Evolutionary conservation across 768 basidiomycete genomes (phyloP), one percentile per base, ranked within the genome.

Genomic region (Agaricus subrufescens): DNA sequence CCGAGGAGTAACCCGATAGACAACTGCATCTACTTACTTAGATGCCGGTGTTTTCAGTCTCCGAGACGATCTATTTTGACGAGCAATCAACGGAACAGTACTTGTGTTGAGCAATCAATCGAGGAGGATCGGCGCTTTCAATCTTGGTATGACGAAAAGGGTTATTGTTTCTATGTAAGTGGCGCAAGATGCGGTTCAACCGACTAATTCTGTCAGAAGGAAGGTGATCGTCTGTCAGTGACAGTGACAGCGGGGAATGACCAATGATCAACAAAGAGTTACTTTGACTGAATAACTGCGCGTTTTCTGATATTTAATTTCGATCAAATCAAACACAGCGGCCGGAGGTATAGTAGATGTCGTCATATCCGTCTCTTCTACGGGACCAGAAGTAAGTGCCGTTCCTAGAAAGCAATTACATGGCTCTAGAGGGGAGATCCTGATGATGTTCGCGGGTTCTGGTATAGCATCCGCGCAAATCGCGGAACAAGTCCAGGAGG

Each of bases 311-410:
- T 45, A 54, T 38, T 37, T 38, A 47, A 46, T 46, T 19, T 53
- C 30, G 52, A 53, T 45, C 31, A 42, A 11, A 43, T 53, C 19
- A 27, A 37, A 46, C 23, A 52, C 26, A 52, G 23, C n/a, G 10
- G 4, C 39, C 38, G 23, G 53, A 54, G 46, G 53, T 46, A 54
- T 31, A 47, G 39, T 27, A 47, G 53, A 54, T 54, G 37, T 26
- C 52, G 27, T 47, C 46, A 54, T 38, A 54, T 40, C 53, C 38
- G 38, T 39, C 31, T 14, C n/a, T 54, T 34, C 27, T 47, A 31
- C 37, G n/a, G 7, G 53, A 39, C 46, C 3, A 46, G 34, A 40
- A 53, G 19, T 44, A 11, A 37, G 3, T 12, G 29, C 11, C 8
- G 44, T 31, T 29, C 51, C 11, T 29, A 19, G 29, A n/a, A n/a